These are phyloP conservation scores for Aspergillus flavus DNA, from an alignment of 2,329 filamentous ascomycete genomes.

Conservation along the genomic window DNA sequence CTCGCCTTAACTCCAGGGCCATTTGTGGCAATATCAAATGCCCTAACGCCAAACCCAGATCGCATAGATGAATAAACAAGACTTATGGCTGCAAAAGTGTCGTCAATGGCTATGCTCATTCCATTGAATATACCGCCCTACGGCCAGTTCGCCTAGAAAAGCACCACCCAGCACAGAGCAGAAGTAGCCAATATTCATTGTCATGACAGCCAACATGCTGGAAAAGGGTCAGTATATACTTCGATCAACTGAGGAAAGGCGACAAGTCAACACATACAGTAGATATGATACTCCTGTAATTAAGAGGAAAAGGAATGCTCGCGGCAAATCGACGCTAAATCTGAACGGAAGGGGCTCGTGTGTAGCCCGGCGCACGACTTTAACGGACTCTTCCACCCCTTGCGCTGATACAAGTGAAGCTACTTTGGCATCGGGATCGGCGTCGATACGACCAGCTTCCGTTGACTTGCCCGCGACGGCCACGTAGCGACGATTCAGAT, in stretches of 20 bases:
- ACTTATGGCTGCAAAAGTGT: background rate
- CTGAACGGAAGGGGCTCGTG: conserved; percentile 69
- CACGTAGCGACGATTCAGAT: conserved; percentile 75
- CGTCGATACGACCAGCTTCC: conserved; percentile 61
- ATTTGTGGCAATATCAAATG: background rate
- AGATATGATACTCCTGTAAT: conserved; percentile 80
- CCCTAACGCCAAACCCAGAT: background rate
- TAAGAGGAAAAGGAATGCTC: conserved; percentile 70
- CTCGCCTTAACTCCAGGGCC: background rate
- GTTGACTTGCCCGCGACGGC: conserved; percentile 67
- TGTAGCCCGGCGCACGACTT: conserved; percentile 66
- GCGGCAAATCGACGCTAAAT: conserved; percentile 74
- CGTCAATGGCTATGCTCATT: conserved; percentile 34
- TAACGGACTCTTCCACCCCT: conserved; percentile 78
- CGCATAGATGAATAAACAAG: background rate
- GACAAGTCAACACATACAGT: conserved; percentile 64
- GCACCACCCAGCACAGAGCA: conserved; percentile 74
- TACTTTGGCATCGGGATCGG: conserved; percentile 64
- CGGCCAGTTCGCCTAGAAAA: conserved; percentile 81
- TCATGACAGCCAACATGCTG: conserved; percentile 93
- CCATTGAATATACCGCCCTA: conserved; percentile 67
- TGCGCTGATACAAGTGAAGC: conserved; percentile 70
- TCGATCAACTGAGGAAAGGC: background rate
- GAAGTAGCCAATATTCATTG: conserved; percentile 84
- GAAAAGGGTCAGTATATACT: background rate